A percentile compares a stretch with the other conserved stretches of the same genome.
These are phyloP conservation scores for Rhizoclosmatium globosum DNA, from an alignment of 192 early-diverging fungal species.

Conservation along the genomic window DNA sequence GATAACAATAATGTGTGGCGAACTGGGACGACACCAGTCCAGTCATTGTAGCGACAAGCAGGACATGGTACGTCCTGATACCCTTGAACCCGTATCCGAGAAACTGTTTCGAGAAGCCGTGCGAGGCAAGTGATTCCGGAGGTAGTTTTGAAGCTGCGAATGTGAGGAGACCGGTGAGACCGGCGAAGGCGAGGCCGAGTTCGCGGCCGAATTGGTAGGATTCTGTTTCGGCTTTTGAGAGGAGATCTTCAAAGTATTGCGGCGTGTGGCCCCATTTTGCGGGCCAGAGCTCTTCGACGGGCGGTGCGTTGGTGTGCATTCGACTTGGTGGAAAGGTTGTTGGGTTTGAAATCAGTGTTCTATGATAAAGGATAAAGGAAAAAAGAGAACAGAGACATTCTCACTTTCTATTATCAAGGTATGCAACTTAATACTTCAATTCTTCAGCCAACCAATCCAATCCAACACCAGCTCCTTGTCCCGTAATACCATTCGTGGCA, in stretches of 20 bases:
- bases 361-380: neutral
- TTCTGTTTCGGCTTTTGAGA: constrained; percentile 20
- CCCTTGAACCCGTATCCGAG: neutral
- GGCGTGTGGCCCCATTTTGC: constrained; percentile 27
- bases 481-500: constrained; percentile 45
- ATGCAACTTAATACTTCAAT: constrained; percentile 27
- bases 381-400: neutral
- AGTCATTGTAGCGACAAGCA: neutral
- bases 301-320: neutral
- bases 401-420: neutral
- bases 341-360: neutral
- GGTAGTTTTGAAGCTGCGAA: constrained; percentile 22
- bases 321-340: neutral
- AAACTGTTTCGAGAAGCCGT: neutral
- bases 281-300: constrained; percentile 25
- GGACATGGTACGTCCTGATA: constrained; percentile 19
- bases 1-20: constrained; percentile 34
- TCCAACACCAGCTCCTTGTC: constrained; percentile 44
- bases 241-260: constrained; percentile 33
- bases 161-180: neutral
- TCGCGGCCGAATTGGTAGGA: constrained; percentile 15
- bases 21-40: constrained; percentile 25
- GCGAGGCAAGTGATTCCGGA: neutral
- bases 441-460: constrained; percentile 50
- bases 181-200: constrained; percentile 1